These are phyloP conservation scores for Trichoderma sp. DNA, from an alignment of 2,329 filamentous ascomycete species.

Conservation along the genomic window DNA sequence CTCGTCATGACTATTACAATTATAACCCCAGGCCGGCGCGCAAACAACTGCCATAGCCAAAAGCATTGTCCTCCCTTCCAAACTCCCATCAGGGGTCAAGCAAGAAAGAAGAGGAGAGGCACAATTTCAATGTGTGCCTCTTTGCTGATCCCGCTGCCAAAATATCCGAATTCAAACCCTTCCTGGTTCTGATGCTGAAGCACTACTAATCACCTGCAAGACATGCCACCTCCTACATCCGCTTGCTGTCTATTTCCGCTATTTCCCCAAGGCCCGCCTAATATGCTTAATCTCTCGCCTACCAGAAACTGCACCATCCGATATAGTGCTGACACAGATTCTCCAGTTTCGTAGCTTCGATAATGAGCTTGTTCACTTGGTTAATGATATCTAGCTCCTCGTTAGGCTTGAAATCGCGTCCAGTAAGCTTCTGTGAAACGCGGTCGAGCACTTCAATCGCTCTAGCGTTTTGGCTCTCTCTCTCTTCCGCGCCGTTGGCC, in stretches of 20 bases:
- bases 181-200: background rate
- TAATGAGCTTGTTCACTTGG: slow-evolving; percentile 93
- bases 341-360: slow-evolving; percentile 94
- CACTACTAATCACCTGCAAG: background rate
- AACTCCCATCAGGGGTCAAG: slow-evolving; percentile 11
- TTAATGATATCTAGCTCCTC: slow-evolving; percentile 82
- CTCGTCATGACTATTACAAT: slow-evolving; percentile 20
- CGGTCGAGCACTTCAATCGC: slow-evolving; percentile 88
- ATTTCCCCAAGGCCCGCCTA: background rate
- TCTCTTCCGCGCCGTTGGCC: slow-evolving; percentile 47
- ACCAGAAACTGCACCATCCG: slow-evolving; percentile 99
- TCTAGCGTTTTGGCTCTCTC: slow-evolving; percentile 88
- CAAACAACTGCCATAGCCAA: slow-evolving; percentile 22
- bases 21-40: slow-evolving; percentile 13
- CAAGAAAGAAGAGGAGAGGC: background rate
- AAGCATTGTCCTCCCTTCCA: slow-evolving; percentile 9
- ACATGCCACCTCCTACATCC: background rate
- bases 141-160: background rate
- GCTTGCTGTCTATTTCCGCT: background rate
- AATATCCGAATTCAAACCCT: background rate
- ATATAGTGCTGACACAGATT: slow-evolving; percentile 99
- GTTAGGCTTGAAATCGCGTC: slow-evolving; percentile 82
- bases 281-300: slow-evolving; percentile 25
- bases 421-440: slow-evolving; percentile 94
- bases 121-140: background rate